Evolutionary conservation across 805 yeast species (phyloP).

Genomic region (Candida dajiaensis): DNA sequence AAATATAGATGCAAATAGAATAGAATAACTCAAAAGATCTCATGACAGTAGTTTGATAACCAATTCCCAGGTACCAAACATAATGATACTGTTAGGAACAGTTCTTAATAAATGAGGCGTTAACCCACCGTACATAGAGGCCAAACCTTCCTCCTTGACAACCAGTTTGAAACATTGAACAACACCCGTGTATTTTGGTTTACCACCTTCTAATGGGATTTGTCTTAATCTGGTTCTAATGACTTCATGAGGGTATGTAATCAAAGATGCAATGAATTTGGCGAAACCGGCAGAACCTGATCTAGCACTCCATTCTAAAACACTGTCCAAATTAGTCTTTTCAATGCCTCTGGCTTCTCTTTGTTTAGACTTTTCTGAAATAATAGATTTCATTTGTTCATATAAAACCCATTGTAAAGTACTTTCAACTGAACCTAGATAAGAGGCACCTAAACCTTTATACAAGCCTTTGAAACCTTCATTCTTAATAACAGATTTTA

Average conservation of each 20-base stretch:
- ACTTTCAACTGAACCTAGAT: slow-evolving; percentile 87
- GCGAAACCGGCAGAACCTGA: slow-evolving; percentile 98
- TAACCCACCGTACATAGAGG: slow-evolving; percentile 93
- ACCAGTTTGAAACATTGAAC: slow-evolving; percentile 80
- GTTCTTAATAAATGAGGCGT: slow-evolving; percentile 96
- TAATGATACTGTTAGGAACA: slow-evolving; percentile 94
- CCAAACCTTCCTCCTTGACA: slow-evolving; percentile 88
- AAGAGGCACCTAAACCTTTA: slow-evolving; percentile 90
- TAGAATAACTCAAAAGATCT: neutral
- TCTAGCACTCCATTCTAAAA: slow-evolving; percentile 89
- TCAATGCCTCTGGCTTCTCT: slow-evolving; percentile 27
- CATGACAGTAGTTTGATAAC: slow-evolving; percentile 53
- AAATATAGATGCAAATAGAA: neutral
- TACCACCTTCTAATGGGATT: slow-evolving; percentile 78
- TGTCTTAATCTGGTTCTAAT: slow-evolving; percentile 93
- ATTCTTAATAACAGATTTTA: slow-evolving; percentile 54
- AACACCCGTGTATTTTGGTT: slow-evolving; percentile 83
- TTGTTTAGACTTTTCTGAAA: slow-evolving; percentile 45
- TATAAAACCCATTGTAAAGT: slow-evolving; percentile 95
- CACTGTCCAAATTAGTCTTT: slow-evolving; percentile 47
- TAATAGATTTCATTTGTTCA: slow-evolving; percentile 83
- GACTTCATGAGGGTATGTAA: slow-evolving; percentile 97
- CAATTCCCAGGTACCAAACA: slow-evolving; percentile 99
- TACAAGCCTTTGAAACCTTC: slow-evolving; percentile 84
- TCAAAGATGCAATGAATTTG: slow-evolving; percentile 83